Percentiles rank a stretch among this genome's conserved stretches.
Conservation (phyloP, 768 basidiomycete genomes). For the Leucocoprinus leucothites region DNA sequence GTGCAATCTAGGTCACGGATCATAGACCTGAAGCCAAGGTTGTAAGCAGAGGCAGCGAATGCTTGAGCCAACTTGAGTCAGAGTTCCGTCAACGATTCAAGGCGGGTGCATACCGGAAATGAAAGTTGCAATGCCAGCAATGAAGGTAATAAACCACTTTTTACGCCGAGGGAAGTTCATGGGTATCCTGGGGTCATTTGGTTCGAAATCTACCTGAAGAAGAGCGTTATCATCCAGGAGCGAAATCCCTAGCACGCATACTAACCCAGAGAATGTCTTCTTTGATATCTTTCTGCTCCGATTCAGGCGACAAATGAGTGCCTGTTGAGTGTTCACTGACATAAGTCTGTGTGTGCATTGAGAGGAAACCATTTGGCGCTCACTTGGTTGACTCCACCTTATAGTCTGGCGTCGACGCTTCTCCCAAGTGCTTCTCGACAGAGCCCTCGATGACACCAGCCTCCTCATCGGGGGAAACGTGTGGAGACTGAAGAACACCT, state of each 20-base stretch:
- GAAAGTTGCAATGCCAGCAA: conserved; percentile 42
- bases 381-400: no score
- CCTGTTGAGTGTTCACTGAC: no score
- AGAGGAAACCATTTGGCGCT: no score
- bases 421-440: no score
- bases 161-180: conserved; percentile 18
- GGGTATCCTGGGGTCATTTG: conserved; percentile 16
- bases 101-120: conserved; percentile 33
- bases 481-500: no score
- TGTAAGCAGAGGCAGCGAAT: conserved; percentile 47
- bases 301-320: no score
- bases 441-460: no score
- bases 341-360: background rate
- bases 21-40: conserved; percentile 57
- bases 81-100: background rate
- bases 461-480: no score
- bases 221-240: background rate
- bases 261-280: conserved; percentile 4
- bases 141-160: conserved; percentile 24
- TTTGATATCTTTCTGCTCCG: no score
- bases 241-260: background rate
- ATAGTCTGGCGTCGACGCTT: no score
- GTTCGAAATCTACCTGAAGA: conserved; percentile 13
- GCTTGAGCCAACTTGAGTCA: conserved; percentile 23
- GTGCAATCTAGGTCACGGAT: conserved; percentile 43